Conservation (phyloP, 768 basidiomycete genomes). For the Nevesoporus exiguus region DNA sequence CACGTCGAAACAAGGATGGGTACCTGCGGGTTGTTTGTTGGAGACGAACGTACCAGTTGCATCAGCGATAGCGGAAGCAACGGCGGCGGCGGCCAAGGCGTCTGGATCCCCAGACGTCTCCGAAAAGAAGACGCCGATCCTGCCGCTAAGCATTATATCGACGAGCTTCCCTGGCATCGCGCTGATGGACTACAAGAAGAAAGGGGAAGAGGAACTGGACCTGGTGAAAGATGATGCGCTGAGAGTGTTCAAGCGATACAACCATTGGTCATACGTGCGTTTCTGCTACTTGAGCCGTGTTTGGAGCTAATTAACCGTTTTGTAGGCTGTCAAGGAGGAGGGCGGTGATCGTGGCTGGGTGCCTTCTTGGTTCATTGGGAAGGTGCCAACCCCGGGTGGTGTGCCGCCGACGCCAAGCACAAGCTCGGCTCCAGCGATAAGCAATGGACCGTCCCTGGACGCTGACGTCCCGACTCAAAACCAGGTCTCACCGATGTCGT, state of each 20-base stretch:
- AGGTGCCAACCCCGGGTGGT: constrained; percentile 50
- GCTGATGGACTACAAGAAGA: constrained; percentile 93
- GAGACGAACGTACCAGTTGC: constrained; percentile 92
- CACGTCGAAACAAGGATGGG: constrained; percentile 87
- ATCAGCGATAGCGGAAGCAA: constrained; percentile 80
- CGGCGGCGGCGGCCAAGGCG: constrained; percentile 55
- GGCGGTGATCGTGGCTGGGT: constrained; percentile 97
- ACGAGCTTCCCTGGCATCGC: constrained; percentile 96
- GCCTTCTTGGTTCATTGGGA: constrained; percentile 96
- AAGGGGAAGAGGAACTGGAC: constrained; percentile 90
- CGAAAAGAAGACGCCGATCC: constrained; percentile 67
- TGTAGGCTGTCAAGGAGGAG: constrained; percentile 87
- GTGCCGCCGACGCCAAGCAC: constrained; percentile 49
- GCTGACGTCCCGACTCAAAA: constrained; percentile 43
- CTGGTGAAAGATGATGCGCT: constrained; percentile 84
- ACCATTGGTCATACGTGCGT: constrained; percentile 92
- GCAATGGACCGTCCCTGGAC: constrained; percentile 29
- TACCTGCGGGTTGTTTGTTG: constrained; percentile 93
- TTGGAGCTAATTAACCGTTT: constrained; percentile 5
- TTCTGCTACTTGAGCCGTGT: constrained; percentile 1
- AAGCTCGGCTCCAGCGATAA: constrained; percentile 37
- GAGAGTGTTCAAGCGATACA: constrained; percentile 95
- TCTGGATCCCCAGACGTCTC: constrained; percentile 40
- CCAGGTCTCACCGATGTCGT: constrained; percentile 75
- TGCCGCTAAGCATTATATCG: constrained; percentile 90